Conservation (phyloP, 1,284 basidiomycete genomes). For the Stereum hirsutum region DNA sequence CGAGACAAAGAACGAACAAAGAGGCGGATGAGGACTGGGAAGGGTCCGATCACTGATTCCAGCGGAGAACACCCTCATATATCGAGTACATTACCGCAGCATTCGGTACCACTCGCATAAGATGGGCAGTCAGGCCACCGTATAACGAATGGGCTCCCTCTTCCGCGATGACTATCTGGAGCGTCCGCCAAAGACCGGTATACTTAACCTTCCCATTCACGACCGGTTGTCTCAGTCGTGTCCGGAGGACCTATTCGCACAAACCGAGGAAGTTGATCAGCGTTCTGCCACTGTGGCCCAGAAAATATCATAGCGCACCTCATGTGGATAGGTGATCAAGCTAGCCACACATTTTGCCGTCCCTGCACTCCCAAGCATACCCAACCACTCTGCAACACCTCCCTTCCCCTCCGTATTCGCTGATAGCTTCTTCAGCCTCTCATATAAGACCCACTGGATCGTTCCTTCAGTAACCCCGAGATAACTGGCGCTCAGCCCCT, state of each 20-base stretch:
- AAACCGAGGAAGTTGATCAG: neutral
- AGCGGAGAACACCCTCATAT: slow-evolving; percentile 69
- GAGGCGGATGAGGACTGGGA: too few species aligned
- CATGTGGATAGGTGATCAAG: slow-evolving; percentile 94
- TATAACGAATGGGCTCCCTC: slow-evolving; percentile 86
- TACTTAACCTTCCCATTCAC: slow-evolving; percentile 77
- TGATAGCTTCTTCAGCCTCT: slow-evolving; percentile 66
- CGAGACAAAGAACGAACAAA: too few species aligned
- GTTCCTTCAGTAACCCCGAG: slow-evolving; percentile 95
- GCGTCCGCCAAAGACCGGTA: slow-evolving; percentile 78
- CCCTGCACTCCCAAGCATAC: slow-evolving; percentile 87
- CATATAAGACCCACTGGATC: slow-evolving; percentile 98
- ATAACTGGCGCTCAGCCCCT: slow-evolving; percentile 91
- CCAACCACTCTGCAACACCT: slow-evolving; percentile 56
- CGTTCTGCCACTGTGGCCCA: neutral
- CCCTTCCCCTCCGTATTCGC: slow-evolving; percentile 44
- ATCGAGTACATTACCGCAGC: slow-evolving; percentile 94
- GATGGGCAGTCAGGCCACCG: slow-evolving; percentile 88
- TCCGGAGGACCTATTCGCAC: slow-evolving; percentile 69
- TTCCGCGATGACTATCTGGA: slow-evolving; percentile 81
- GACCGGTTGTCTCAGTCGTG: slow-evolving; percentile 82
- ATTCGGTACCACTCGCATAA: slow-evolving; percentile 96
- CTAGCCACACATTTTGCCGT: slow-evolving; percentile 91
- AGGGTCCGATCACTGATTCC: too few species aligned
- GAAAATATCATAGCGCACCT: slow-evolving; percentile 41